Base-by-base conservation (phyloP, 2,329 filamentous ascomycete species). In the Epichloe baconii region DNA sequence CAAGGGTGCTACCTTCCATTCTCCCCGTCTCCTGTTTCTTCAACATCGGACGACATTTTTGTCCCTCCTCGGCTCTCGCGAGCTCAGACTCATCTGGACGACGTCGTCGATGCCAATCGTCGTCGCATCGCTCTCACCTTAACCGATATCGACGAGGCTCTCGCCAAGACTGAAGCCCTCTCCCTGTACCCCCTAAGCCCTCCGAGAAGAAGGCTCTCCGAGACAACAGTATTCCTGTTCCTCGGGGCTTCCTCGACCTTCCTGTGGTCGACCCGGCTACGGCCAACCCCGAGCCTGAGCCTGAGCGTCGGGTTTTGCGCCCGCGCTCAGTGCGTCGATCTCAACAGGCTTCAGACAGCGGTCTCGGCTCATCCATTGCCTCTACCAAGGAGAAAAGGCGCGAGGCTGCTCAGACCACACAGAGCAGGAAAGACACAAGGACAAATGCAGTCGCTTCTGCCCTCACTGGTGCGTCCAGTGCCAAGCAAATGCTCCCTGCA, bases 261-360 rank as follows among this genome's bases (percentile, higher is more conserved):
- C 75, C 77, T 54, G 62, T 82, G 59, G 70, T 73, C 54, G 70
- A 74, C 53, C 70, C 73, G 55, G 66, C 70, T 49, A 76, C 77
- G 71, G 64, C 66, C 44, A 65, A 63, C 52, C 61, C 61, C 48
- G 58, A 73, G 56, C 61, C 62, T 54, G 58, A 73, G 56, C 61
- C 62, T 54, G 73, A 74, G 65, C 69, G 74, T 53, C 73, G 73
- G 54, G 68, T 76, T 41, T 65, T 77, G 56, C 78, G 76, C 53
- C 74, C 76, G 56, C 77, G 76, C 53, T 71, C 69, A 48, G 75
- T 75, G 52, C 76, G 80, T 62, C 70, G 72, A 54, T 74, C 73
- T 43, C 77, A 82, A 62, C 78, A 89, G 68, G 79, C 80, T 53
- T 93, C 88, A 15, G 90, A 96, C 71, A 95, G 89, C 65, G 90